Conservation (phyloP, 169 alveolate species). For the Plasmodium vivax region DNA sequence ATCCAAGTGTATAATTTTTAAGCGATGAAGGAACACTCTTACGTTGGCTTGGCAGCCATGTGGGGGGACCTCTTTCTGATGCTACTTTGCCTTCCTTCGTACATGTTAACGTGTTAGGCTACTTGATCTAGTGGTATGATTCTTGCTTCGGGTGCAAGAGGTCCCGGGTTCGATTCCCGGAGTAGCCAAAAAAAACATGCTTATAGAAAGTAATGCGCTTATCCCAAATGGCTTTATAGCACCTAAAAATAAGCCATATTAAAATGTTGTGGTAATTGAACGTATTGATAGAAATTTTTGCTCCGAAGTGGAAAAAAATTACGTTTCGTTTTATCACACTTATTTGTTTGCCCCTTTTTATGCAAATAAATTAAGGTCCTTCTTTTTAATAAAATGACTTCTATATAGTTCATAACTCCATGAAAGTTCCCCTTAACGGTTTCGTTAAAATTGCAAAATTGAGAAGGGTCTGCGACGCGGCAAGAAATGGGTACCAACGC, state of each 20-base stretch:
- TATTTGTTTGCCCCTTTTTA: background rate
- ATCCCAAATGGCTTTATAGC: too few relatives aligned
- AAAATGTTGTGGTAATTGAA: too few relatives aligned
- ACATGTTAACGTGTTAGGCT: constrained; percentile 75
- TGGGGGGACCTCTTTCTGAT: background rate
- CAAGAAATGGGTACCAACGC: background rate
- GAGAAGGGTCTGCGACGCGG: background rate
- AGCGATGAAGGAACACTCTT: background rate
- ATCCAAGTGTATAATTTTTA: background rate
- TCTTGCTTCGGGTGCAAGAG: constrained; percentile 99
- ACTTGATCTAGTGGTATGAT: constrained; percentile 98
- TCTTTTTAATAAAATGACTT: background rate
- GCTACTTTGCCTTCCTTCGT: background rate
- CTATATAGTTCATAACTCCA: background rate
- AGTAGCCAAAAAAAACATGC: constrained; percentile 82
- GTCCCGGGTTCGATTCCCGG: constrained; percentile 99
- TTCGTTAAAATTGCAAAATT: background rate
- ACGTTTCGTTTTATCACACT: background rate
- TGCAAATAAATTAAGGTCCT: too few relatives aligned
- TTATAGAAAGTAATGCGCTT: too few relatives aligned
- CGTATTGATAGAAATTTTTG: too few relatives aligned
- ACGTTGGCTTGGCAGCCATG: background rate
- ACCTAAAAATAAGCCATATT: too few relatives aligned
- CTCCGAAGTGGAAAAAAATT: background rate
- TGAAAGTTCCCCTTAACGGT: background rate